A percentile compares a stretch with the other conserved stretches of the same genome.
These are phyloP conservation scores for Polytrichum formosum DNA, from an alignment of 225 moss, liverwort and hornwort genomes.

Conservation along the genomic window DNA sequence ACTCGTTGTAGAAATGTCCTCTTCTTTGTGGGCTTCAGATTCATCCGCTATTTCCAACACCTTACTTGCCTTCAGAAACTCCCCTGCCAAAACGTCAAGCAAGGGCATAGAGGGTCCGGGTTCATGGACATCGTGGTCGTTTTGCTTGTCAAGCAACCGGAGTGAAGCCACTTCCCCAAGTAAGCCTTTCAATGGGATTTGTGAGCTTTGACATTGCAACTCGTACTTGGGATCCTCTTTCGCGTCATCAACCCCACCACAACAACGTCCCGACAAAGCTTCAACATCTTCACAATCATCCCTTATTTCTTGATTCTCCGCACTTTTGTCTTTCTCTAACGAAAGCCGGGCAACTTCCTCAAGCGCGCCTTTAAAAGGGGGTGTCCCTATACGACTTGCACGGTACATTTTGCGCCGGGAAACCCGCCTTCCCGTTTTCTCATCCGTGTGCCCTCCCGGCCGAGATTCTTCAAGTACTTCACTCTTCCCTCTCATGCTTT, in stretches of 20 bases:
- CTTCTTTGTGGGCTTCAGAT: constrained; percentile 6
- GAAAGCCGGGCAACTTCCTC: constrained; percentile 37
- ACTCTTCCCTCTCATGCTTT: constrained; percentile 7
- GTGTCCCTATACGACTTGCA: constrained; percentile 32
- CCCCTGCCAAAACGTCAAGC: constrained; percentile 45
- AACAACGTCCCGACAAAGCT: not conserved
- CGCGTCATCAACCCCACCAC: not conserved
- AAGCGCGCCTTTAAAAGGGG: constrained; percentile 27
- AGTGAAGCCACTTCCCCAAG: constrained; percentile 6
- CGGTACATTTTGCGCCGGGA: constrained; percentile 50
- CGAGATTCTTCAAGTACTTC: constrained; percentile 9
- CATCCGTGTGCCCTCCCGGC: constrained; percentile 15
- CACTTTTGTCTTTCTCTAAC: constrained; percentile 27
- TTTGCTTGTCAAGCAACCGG: constrained; percentile 11
- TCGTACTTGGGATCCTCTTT: constrained; percentile 11
- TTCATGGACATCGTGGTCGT: constrained; percentile 10
- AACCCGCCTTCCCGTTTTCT: constrained; percentile 28
- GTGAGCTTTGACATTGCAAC: constrained; percentile 14
- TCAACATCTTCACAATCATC: constrained; percentile 16
- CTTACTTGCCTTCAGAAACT: constrained; percentile 46
- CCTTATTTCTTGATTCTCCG: constrained; percentile 16
- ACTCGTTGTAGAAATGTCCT: constrained; percentile 4
- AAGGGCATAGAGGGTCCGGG: constrained; percentile 20
- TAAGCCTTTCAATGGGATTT: constrained; percentile 6
- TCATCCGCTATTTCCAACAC: constrained; percentile 51